phyloP scores from a whole-genome alignment of 805 yeast species.

The Candida loeiensis region DNA sequence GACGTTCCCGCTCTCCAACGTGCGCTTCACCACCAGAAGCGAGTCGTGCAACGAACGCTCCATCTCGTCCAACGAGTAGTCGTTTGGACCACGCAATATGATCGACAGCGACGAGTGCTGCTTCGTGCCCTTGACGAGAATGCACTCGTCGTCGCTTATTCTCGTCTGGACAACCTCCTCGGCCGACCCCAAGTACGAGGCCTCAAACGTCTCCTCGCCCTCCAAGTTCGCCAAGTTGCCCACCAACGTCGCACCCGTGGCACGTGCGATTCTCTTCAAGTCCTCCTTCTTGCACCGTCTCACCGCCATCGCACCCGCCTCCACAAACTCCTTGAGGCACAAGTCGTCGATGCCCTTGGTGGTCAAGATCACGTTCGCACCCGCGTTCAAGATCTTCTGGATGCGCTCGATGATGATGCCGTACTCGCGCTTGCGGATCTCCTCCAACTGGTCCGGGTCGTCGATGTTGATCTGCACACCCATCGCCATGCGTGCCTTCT shows the following conservation, averaged over 20 bases:
- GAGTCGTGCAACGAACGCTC: slow-evolving; percentile 96
- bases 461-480: slow-evolving; percentile 96
- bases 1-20: slow-evolving; percentile 87
- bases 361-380: slow-evolving; percentile 89
- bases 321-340: slow-evolving; percentile 87
- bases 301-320: slow-evolving; percentile 89
- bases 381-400: slow-evolving; percentile 74
- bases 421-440: slow-evolving; percentile 82
- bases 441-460: slow-evolving; percentile 96
- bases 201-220: slow-evolving; percentile 90
- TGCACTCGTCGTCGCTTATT: slow-evolving; percentile 96
- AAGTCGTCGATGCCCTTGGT: slow-evolving; percentile 94
- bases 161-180: slow-evolving; percentile 87
- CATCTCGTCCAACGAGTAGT: slow-evolving; percentile 96
- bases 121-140: slow-evolving; percentile 81
- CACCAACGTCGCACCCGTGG: slow-evolving; percentile 93
- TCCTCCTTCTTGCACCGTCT: slow-evolving; percentile 97
- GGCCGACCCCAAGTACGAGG: slow-evolving; percentile 82
- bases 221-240: slow-evolving; percentile 88
- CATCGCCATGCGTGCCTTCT: slow-evolving; percentile 95
- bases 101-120: slow-evolving; percentile 91
- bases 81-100: slow-evolving; percentile 92
- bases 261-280: slow-evolving; percentile 92
- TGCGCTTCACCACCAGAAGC: slow-evolving; percentile 89
- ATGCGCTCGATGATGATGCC: slow-evolving; percentile 83